Evolutionary conservation across 768 basidiomycete species (phyloP).

Genomic region (Daedalea quercina): DNA sequence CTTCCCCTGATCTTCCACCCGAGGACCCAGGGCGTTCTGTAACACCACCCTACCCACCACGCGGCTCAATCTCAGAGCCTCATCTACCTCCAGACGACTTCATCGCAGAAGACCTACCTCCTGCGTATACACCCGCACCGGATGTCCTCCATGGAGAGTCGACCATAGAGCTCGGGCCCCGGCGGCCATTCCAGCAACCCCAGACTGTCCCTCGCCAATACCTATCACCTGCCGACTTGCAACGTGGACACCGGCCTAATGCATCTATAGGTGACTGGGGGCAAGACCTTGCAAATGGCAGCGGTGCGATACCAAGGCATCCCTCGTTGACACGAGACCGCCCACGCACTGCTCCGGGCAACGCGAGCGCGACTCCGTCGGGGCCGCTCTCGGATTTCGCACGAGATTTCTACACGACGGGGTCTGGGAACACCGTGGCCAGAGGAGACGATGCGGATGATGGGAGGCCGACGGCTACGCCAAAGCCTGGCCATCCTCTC

Average conservation of each 20-base stretch:
- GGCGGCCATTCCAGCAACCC: constrained; percentile 51
- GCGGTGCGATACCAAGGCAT: constrained; percentile 8
- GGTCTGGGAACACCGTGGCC: constrained; percentile 19
- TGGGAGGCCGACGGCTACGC: constrained; percentile 54
- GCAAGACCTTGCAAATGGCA: constrained; percentile 5
- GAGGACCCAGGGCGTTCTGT: background rate
- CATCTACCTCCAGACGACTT: constrained; percentile 11
- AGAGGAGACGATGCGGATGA: constrained; percentile 32
- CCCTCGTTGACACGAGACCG: constrained; percentile 1
- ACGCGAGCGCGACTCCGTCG: background rate
- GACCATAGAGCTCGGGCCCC: constrained; percentile 56
- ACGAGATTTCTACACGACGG: constrained; percentile 56
- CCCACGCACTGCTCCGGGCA: constrained; percentile 9
- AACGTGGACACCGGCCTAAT: constrained; percentile 10
- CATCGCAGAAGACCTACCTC: constrained; percentile 52
- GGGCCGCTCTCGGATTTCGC: constrained; percentile 46
- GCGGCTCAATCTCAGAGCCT: background rate
- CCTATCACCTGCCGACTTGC: constrained; percentile 4
- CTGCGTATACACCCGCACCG: constrained; percentile 60
- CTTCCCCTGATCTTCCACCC: background rate
- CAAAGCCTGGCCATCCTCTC: constrained; percentile 63
- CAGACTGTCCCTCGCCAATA: constrained; percentile 14
- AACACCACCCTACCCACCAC: background rate
- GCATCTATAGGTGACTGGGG: constrained; percentile 4
- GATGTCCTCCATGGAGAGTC: constrained; percentile 50